A percentile compares a stretch with the other conserved stretches of the same genome.
phyloP scores from a whole-genome alignment of 1,139 yeast genomes.

The Petasospora rhodanensis region DNA sequence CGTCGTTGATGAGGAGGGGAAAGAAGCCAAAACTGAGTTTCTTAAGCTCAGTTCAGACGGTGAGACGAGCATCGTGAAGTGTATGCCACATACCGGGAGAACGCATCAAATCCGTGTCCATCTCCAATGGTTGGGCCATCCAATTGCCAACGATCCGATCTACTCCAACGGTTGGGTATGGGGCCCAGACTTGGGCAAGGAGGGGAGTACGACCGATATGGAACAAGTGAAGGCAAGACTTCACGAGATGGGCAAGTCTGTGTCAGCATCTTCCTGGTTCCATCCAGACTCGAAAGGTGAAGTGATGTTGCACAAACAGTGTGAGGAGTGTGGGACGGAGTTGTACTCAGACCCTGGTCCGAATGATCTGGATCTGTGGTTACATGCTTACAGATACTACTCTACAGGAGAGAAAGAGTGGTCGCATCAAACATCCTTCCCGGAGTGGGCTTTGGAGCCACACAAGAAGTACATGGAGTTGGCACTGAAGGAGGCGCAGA shows the following conservation, averaged over 20 bases:
- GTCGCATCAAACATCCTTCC: conserved; percentile 76
- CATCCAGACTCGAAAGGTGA: conserved; percentile 37
- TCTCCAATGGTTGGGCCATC: conserved; percentile 57
- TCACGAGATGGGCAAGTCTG: conserved; percentile 19
- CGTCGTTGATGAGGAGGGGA: conserved; percentile 22
- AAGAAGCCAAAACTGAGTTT: conserved; percentile 40
- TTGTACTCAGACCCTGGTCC: conserved; percentile 37
- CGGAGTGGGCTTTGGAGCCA: conserved; percentile 77
- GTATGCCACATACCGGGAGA: conserved; percentile 69
- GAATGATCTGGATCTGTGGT: conserved; percentile 41
- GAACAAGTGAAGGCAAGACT: conserved; percentile 13
- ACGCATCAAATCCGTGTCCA: conserved; percentile 81
- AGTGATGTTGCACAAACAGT: conserved; percentile 34
- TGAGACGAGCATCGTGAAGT: conserved; percentile 54
- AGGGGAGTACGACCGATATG: conserved; percentile 11
- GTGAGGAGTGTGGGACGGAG: conserved; percentile 43
- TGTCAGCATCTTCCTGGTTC: conserved; percentile 15
- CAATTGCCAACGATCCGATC: conserved; percentile 65
- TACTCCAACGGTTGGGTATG: conserved; percentile 64
- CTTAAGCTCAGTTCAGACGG: conserved; percentile 27
- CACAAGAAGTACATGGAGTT: conserved; percentile 51
- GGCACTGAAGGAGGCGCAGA: conserved; percentile 74
- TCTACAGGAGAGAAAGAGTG: conserved; percentile 47
- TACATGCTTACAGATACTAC: conserved; percentile 54
- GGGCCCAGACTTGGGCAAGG: conserved; percentile 59